These are phyloP conservation scores for Peterozyma toletana DNA, from an alignment of 805 yeast genomes.

Conservation along the genomic window DNA sequence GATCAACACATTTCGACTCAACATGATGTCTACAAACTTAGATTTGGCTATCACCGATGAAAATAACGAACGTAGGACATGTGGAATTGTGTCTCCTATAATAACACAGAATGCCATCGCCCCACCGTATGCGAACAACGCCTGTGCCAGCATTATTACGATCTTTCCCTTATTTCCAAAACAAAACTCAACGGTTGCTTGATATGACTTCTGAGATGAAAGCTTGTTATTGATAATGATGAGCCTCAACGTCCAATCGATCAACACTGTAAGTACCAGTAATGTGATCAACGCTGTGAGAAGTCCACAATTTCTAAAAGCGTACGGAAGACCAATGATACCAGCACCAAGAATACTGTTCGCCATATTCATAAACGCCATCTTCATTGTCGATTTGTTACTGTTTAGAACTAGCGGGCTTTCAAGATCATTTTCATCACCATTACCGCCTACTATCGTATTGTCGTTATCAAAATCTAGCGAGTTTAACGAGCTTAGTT, in stretches of 20 bases:
- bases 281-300: conserved; percentile 64
- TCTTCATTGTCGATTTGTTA: conserved; percentile 52
- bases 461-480: neutral
- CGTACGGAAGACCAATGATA: conserved; percentile 89
- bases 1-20: conserved; percentile 67
- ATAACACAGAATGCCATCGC: conserved; percentile 90
- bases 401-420: conserved; percentile 9
- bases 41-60: conserved; percentile 31
- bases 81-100: conserved; percentile 93
- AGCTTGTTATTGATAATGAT: conserved; percentile 79
- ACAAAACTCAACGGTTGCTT: conserved; percentile 74
- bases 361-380: conserved; percentile 98
- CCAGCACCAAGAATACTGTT: conserved; percentile 95
- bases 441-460: neutral
- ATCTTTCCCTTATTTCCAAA: conserved; percentile 70
- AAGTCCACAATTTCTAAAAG: conserved; percentile 74
- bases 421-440: neutral
- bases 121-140: conserved; percentile 91
- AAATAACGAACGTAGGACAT: conserved; percentile 65
- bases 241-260: conserved; percentile 81
- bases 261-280: conserved; percentile 53
- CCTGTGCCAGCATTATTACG: conserved; percentile 66
- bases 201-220: conserved; percentile 72
- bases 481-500: neutral
- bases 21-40: conserved; percentile 41